phyloP scores from a whole-genome alignment of 768 basidiomycete species.

The Lepiota brunneoincarnata region DNA sequence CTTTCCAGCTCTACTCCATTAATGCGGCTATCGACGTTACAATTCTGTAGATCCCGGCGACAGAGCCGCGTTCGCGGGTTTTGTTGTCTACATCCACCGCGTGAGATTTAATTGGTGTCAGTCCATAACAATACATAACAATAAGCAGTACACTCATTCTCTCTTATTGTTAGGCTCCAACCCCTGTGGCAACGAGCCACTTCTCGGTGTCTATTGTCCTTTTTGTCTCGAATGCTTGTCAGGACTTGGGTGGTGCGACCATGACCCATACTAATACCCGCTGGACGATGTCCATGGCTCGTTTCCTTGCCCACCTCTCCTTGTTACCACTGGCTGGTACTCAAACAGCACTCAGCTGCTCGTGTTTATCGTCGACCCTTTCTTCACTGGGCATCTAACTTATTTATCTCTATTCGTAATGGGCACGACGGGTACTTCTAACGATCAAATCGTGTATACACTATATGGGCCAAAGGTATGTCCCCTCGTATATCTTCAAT shows the following conservation, averaged over 20 bases:
- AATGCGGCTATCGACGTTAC: too few relatives aligned
- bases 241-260: neutral
- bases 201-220: slow-evolving; percentile 2
- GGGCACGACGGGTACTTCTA: neutral
- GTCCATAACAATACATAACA: too few relatives aligned
- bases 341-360: neutral
- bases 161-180: neutral
- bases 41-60: too few relatives aligned
- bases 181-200: too few relatives aligned
- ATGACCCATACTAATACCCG: slow-evolving; percentile 8
- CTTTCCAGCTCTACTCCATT: too few relatives aligned
- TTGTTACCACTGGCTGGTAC: slow-evolving; percentile 9
- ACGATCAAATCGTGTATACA: neutral
- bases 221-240: neutral
- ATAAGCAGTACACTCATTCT: too few relatives aligned
- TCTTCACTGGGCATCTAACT: too few relatives aligned
- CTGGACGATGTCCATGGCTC: neutral
- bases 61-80: too few relatives aligned
- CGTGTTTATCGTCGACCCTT: too few relatives aligned
- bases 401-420: neutral
- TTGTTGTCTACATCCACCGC: too few relatives aligned
- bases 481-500: neutral
- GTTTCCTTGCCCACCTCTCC: neutral
- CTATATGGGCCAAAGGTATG: slow-evolving; percentile 6
- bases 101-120: too few relatives aligned